Percentiles rank a stretch among this genome's conserved stretches.
These are phyloP conservation scores for Globisporangium camurandrum DNA, from an alignment of 352 stramenopile genomes.

Conservation along the genomic window DNA sequence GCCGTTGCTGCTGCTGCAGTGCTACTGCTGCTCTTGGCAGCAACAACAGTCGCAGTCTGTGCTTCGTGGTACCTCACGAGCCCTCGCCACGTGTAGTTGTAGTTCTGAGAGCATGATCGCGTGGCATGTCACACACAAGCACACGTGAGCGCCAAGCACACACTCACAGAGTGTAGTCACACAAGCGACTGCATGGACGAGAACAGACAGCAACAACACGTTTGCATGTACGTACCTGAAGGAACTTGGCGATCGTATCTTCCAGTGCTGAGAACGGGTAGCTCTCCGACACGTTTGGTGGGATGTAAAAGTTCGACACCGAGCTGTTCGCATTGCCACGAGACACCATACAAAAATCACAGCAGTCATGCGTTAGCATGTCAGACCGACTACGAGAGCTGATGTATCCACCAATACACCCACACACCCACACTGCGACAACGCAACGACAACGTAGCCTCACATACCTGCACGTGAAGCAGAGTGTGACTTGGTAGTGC, in stretches of 20 bases:
- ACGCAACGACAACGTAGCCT: too few species aligned
- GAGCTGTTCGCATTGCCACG: too few species aligned
- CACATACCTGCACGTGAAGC: constrained; percentile 80
- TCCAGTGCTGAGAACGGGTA: constrained; percentile 81
- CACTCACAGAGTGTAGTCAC: neutral
- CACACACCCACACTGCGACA: too few species aligned
- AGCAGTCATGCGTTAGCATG: neutral
- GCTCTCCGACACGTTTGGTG: constrained; percentile 74
- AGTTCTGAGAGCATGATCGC: constrained; percentile 55
- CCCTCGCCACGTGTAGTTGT: constrained; percentile 73
- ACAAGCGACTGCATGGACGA: neutral
- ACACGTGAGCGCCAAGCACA: neutral
- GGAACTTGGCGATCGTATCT: constrained; percentile 84
- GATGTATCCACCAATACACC: neutral
- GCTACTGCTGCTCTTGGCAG: constrained; percentile 15
- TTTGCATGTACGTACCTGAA: constrained; percentile 37
- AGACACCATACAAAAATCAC: constrained; percentile 3
- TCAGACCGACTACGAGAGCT: neutral
- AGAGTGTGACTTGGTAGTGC: constrained; percentile 82
- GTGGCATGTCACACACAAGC: neutral
- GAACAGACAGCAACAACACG: neutral
- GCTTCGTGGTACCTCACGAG: constrained; percentile 62
- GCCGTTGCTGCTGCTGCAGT: constrained; percentile 8
- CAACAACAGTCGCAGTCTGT: constrained; percentile 6
- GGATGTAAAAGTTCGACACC: constrained; percentile 77